Base-by-base conservation (phyloP, 2,329 filamentous ascomycete genomes). In the Penicillium corylophilum region DNA sequence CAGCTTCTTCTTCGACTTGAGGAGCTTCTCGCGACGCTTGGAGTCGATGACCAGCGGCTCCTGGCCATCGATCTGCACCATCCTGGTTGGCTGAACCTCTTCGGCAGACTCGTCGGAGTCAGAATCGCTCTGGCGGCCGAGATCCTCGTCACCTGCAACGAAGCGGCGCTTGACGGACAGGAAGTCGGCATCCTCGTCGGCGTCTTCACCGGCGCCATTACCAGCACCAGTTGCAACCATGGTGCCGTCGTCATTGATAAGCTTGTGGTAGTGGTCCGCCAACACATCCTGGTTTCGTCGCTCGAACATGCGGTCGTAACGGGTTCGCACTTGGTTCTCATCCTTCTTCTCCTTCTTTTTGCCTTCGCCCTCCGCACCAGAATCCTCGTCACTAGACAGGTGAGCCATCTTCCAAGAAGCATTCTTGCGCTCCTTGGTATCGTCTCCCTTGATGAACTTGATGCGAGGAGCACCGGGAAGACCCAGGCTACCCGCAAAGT, bases 251-350 rank as follows among this genome's bases (percentile, higher is more conserved):
- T 86, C 80, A 45, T 80, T 80, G 54, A 97, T 85, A 57, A 99
- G 81, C 66, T 93, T 96, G 53, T 85, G 84, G 77, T 96, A 97
- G 74, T 99, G 94, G 50, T 87, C 85, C n/a, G 93, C 92, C 58
- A 99, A 75, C 28, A 99, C 89, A 67, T 96, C 92, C 73, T 97
- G 93, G 73, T 99, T 99, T 63, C 88, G 89, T 54, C 94, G 82
- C 77, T 96, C 93, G 72, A 97, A 96, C 94, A 99, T 97, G 62
- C 90, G 87, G 72, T 99, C 91, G 70, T 95, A 95, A 72, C 96
- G 97, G 28, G 95, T 99, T 55, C 91, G 84, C 16, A 96, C 89
- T 62, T 68, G 63, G 33, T 61, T 62, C 44, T 85, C 82, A 10
- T 80, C 78, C 74, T 89, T 86, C 73, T 86, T 84, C 73, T 86